A percentile compares a stretch with the other conserved stretches of the same genome.
Conservation (phyloP, 192 early-diverging fungal species). For the Umbelopsis vinacea region DNA sequence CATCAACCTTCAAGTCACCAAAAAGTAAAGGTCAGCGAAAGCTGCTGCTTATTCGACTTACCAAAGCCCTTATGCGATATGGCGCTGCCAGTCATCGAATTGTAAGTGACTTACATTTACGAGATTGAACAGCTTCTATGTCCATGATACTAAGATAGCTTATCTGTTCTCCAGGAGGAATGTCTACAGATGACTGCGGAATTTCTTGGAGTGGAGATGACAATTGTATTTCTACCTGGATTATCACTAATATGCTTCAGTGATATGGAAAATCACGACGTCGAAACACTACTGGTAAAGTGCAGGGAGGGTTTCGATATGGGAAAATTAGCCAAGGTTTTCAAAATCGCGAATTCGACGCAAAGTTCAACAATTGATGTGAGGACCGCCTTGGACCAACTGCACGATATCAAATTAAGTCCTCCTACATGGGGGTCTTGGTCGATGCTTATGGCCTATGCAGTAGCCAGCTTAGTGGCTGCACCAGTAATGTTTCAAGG, state of each 20-base stretch:
- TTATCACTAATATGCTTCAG: constrained; percentile 72
- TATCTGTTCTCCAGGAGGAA: constrained; percentile 31
- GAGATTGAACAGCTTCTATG: neutral
- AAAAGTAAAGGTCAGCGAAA: constrained; percentile 33
- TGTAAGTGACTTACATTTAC: constrained; percentile 21
- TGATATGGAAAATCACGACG: constrained; percentile 64
- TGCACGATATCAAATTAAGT: constrained; percentile 57
- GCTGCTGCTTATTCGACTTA: constrained; percentile 45
- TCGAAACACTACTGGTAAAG: constrained; percentile 70
- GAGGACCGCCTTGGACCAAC: constrained; percentile 46
- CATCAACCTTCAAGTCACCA: neutral
- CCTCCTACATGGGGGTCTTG: constrained; percentile 61
- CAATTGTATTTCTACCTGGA: constrained; percentile 66
- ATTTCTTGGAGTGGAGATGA: constrained; percentile 59
- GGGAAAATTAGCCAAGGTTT: constrained; percentile 64
- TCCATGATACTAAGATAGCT: neutral
- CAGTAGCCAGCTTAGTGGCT: constrained; percentile 57
- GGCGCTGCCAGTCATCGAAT: constrained; percentile 53
- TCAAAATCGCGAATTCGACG: constrained; percentile 55
- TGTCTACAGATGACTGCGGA: constrained; percentile 44
- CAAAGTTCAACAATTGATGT: constrained; percentile 53
- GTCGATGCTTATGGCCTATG: constrained; percentile 51
- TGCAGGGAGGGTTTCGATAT: constrained; percentile 68
- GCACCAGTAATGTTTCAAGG: constrained; percentile 67
- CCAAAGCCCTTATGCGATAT: constrained; percentile 50